Evolutionary conservation across 139 green algal species (phyloP), one percentile per base, ranked within the genome.

Genomic region (Chlamydomonas eustigma): DNA sequence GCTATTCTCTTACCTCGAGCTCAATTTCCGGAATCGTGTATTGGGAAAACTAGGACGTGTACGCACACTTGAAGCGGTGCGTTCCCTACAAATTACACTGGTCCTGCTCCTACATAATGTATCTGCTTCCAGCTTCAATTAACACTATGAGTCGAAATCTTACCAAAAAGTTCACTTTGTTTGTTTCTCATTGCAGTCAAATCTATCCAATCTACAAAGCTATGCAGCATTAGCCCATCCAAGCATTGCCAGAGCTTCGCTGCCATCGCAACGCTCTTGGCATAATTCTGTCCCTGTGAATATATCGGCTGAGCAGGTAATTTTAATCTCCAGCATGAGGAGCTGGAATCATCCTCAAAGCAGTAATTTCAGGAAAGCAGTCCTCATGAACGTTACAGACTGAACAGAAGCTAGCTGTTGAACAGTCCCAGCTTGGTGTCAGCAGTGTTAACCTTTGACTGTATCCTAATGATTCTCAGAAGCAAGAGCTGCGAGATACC

Each of bases 401-500:
- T n/a, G n/a, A n/a, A n/a, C n/a, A n/a, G n/a, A n/a, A n/a, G n/a
- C n/a, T n/a, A n/a, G n/a, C n/a, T n/a, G n/a, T n/a, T n/a, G n/a
- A n/a, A n/a, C n/a, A n/a, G n/a, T n/a, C n/a, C n/a, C n/a, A n/a
- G n/a, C n/a, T n/a, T n/a, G n/a, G n/a, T n/a, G n/a, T n/a, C n/a
- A n/a, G n/a, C n/a, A n/a, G n/a, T n/a, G n/a, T n/a, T n/a, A n/a
- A n/a, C n/a, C n/a, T n/a, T n/a, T n/a, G n/a, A n/a, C n/a, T n/a
- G n/a, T n/a, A n/a, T n/a, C n/a, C n/a, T n/a, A n/a, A n/a, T n/a
- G n/a, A 8, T 3, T 32, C 39, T 0, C 64, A 32, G 33, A 36
- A 65, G 67, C 58, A 83, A 69, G 83, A 85, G 3, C 75, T 84
- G 36, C 79, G 79, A 0, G 75, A 81, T 50, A 63, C 80, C 2